These are phyloP conservation scores for Aspergillus sp. DNA, from an alignment of 2,329 filamentous ascomycete species.

Conservation along the genomic window DNA sequence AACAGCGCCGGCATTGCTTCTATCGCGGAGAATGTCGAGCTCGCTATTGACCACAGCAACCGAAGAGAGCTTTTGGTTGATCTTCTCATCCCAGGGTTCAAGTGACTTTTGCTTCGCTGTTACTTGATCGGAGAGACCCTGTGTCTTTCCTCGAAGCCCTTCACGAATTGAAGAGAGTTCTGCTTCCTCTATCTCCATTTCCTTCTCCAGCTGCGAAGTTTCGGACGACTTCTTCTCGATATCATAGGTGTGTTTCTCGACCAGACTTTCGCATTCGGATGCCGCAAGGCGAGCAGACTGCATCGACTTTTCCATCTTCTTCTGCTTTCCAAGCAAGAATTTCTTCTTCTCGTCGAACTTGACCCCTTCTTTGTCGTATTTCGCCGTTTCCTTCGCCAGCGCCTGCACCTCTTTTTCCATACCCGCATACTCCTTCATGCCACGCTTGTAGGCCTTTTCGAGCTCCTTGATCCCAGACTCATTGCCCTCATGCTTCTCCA, in stretches of 20 bases:
- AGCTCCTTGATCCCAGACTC: constrained; percentile 85
- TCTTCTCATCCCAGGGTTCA: constrained; percentile 93
- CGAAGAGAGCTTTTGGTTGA: constrained; percentile 89
- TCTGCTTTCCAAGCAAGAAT: constrained; percentile 80
- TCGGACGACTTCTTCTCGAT: constrained; percentile 68
- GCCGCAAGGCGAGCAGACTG: constrained; percentile 64
- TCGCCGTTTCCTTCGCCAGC: constrained; percentile 76
- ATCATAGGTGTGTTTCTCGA: constrained; percentile 68
- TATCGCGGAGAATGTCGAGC: constrained; percentile 80
- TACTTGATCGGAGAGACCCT: constrained; percentile 87
- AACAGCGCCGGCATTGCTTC: constrained; percentile 75
- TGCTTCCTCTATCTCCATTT: constrained; percentile 68
- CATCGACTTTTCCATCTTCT: constrained; percentile 87
- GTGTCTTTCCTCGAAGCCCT: constrained; percentile 86
- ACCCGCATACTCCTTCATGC: constrained; percentile 71
- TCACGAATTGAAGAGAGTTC: constrained; percentile 78
- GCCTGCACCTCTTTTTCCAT: constrained; percentile 74
- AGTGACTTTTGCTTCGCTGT: constrained; percentile 84
- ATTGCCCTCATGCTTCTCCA: constrained; percentile 83
- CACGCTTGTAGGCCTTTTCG: constrained; percentile 72
- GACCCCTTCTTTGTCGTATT: constrained; percentile 91
- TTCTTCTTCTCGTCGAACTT: constrained; percentile 98
- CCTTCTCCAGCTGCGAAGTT: constrained; percentile 64
- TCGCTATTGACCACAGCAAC: constrained; percentile 94
- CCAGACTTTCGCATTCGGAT: constrained; percentile 64